Evolutionary conservation across 352 stramenopile species (phyloP).

Genomic region (Pythium chondricola): DNA sequence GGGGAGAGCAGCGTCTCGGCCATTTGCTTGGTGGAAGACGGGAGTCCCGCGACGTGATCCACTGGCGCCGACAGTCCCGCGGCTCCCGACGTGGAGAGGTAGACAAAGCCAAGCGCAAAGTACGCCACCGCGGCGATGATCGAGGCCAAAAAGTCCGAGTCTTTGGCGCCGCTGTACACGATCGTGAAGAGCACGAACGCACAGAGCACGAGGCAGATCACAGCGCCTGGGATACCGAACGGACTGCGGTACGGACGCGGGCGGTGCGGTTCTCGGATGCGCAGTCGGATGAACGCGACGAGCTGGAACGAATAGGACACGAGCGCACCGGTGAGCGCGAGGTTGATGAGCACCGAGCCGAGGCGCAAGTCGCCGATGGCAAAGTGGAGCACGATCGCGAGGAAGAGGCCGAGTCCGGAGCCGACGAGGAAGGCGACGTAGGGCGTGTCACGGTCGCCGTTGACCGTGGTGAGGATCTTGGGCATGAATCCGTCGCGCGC

Average conservation of each 20-base stretch:
- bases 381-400: conserved; percentile 51
- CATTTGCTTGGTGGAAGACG: conserved; percentile 11
- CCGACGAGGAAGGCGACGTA: conserved; percentile 41
- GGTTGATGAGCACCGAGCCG: conserved; percentile 59
- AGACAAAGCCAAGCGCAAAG: conserved; percentile 37
- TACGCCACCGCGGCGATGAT: conserved; percentile 40
- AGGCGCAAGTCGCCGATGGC: conserved; percentile 51
- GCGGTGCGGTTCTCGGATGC: conserved; percentile 37
- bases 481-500: conserved; percentile 55
- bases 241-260: conserved; percentile 46
- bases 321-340: conserved; percentile 49
- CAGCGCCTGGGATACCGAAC: conserved; percentile 45
- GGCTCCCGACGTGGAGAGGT: conserved; percentile 16
- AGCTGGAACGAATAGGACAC: conserved; percentile 68
- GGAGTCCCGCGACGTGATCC: conserved; percentile 10
- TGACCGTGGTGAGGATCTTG: conserved; percentile 43
- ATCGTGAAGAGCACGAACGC: conserved; percentile 43
- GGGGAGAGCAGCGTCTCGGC: conserved; percentile 23
- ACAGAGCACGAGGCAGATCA: conserved; percentile 42
- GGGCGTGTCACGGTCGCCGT: conserved; percentile 32
- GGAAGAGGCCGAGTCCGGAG: conserved; percentile 26
- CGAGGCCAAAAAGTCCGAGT: conserved; percentile 51
- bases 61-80: conserved; percentile 1
- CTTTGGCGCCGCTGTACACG: conserved; percentile 51
- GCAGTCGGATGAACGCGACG: conserved; percentile 52